A percentile compares a stretch with the other conserved stretches of the same genome.
Conservation (phyloP, 176 grass and related monocot genomes). For the Avena sativa region DNA sequence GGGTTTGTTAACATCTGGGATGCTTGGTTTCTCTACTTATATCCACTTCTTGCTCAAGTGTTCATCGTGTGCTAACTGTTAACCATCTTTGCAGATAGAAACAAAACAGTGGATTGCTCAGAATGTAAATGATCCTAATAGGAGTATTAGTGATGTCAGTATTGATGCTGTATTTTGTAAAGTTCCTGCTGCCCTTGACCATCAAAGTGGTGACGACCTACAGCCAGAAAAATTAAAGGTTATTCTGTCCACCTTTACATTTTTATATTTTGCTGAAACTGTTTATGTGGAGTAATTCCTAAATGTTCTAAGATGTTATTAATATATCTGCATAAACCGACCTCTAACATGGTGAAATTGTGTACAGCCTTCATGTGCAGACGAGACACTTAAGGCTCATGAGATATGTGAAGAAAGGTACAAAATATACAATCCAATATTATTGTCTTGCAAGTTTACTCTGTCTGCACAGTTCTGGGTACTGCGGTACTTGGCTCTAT, state of each 20-base stretch:
- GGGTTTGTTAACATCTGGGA: conserved; percentile 32
- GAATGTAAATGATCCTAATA: neutral
- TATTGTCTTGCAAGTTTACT: neutral
- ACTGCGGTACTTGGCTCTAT: neutral
- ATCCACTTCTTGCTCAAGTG: conserved; percentile 9
- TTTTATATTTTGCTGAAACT: neutral
- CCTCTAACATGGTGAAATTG: neutral
- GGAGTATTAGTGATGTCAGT: conserved; percentile 16
- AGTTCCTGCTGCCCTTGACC: neutral
- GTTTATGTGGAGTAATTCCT: neutral
- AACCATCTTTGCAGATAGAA: conserved; percentile 21
- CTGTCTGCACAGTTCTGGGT: neutral
- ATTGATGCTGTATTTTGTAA: conserved; percentile 20
- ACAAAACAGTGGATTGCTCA: neutral
- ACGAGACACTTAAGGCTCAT: neutral
- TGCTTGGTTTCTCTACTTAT: neutral
- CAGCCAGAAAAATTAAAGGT: neutral
- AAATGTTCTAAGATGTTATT: neutral
- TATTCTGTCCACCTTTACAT: neutral
- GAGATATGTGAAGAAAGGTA: conserved; percentile 18
- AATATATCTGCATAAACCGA: neutral
- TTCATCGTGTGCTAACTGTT: neutral
- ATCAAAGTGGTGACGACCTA: neutral
- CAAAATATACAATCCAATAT: neutral
- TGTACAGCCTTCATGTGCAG: neutral